Evolutionary conservation across 2,329 filamentous ascomycete species (phyloP), one percentile per base, ranked within the genome.

Genomic region (Coniochaeta ligniaria): DNA sequence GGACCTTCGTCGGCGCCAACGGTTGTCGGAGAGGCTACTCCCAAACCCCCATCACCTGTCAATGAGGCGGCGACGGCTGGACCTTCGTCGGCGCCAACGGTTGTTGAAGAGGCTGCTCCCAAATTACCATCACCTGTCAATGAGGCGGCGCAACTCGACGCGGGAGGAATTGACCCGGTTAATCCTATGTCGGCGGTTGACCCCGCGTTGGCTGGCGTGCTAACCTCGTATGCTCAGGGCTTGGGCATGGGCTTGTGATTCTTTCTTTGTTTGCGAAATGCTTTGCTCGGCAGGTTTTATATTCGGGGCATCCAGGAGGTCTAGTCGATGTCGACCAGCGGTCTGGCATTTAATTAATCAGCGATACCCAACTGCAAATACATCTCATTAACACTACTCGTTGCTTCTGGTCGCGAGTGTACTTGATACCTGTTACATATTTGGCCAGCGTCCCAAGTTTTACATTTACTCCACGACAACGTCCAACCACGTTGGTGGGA

Each of bases 311-410:
- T 52, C 47, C 47, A 24, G 9, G 47, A 52, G 47, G 8, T 47
- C 20, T 1, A 47, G 22, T 52, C 47, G 9, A 47, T 12, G 24
- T 52, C 47, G 47, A 52, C 47, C 47, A 52, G 47, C 47, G 47
- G 47, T 52, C 47, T 52, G 47, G 47, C 47, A 52, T 28, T 52
- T 52, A 52, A 52, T 52, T 52, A 52, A 52, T 52, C 47, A 52
- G 47, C 47, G 47, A 52, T 52, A 52, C 47, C 47, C 47, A 28
- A 52, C 24, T 52, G 47, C 47, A 52, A 47, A 52, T 52, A 28
- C 24, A 52, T 52, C 24, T 52, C 14, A 14, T 52, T 52, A 52
- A 52, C 47, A 26, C 43, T 47, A 11, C 20, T 16, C 3, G 22
- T 17, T 47, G 11, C 22, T 47, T 47, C 22, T 14, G 4, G 26